Evolutionary conservation across 2,329 filamentous ascomycete species (phyloP).

Genomic region (Cadophora gregata): DNA sequence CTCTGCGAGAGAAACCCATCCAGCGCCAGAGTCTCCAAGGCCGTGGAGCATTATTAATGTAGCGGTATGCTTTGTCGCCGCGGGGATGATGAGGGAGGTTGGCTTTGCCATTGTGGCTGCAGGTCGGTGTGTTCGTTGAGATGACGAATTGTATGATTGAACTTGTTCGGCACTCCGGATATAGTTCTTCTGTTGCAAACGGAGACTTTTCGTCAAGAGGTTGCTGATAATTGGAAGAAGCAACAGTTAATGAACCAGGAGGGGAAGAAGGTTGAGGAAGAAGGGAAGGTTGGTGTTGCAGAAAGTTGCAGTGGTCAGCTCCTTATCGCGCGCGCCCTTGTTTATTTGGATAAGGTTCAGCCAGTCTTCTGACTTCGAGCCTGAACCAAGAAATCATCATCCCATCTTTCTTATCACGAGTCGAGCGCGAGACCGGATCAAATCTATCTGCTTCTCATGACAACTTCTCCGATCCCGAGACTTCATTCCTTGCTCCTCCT

Average conservation of each 20-base stretch:
- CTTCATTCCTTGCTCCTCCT: not conserved
- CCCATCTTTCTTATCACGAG: slow-evolving; percentile 16
- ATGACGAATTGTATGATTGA: not conserved
- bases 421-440: not conserved
- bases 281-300: not conserved
- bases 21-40: slow-evolving; percentile 80
- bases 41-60: slow-evolving; percentile 96
- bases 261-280: not conserved
- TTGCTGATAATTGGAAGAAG: not conserved
- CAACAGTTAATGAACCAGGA: not conserved
- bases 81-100: slow-evolving; percentile 72
- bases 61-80: slow-evolving; percentile 83
- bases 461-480: slow-evolving; percentile 16
- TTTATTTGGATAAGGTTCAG: slow-evolving; percentile 31
- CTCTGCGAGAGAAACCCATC: slow-evolving; percentile 83
- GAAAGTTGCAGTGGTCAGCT: slow-evolving; percentile 6
- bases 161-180: no score
- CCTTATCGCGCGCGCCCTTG: slow-evolving; percentile 27
- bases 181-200: not conserved
- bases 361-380: slow-evolving; percentile 26
- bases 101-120: slow-evolving; percentile 37
- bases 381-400: slow-evolving; percentile 5
- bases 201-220: not conserved
- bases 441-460: slow-evolving; percentile 13
- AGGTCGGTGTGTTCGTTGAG: not conserved